Base-by-base conservation (phyloP, 768 basidiomycete species). In the Lanmaoa rubissima region DNA sequence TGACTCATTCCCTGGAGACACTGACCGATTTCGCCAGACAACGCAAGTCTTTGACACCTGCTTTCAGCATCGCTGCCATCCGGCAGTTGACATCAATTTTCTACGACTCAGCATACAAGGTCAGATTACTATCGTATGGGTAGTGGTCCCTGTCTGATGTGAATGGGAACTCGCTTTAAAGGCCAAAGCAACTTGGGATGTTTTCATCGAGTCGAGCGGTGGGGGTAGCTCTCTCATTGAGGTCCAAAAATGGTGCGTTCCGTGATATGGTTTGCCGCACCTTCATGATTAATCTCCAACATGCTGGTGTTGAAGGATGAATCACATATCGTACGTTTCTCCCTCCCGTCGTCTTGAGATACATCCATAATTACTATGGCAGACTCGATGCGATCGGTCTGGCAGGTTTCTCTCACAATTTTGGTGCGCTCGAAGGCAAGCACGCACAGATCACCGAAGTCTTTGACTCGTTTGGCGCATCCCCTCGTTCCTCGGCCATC, bases 361-460 rank as follows among this genome's bases (percentile, higher is more conserved):
- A 31, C 7, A 13, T 31, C 2, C 28, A 46, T 46, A 31, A 12
- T 31, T 46, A 19, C 5, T 31, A 3, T 13, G 12, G n/a, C n/a
- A 46, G 45, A 31, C 45, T 46, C 28, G 45, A 46, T 9, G 19
- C 28, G 0, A 31, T 46, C 12, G 44, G 44, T 16, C 17, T 45
- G 1, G 44, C 26, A n/a, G 26, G 26, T 45, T 45, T 45, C 26
- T 45, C 44, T 5, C 78, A 84, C 61, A 74, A 84, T 62, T 86
- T 85, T 57, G 76, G 76, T 16, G 67, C 79, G 0, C 73, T 85
- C 7, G 75, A 80, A 13, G 83, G 83, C 4, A 75, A 80, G 50
- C 65, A 64, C 17, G 70, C 79, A 3, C 57, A 73, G 5, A 72
- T 84, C 14, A 69, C 74, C 4, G 71, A 76, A 10, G 69, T 73